Base-by-base conservation (phyloP, 208 protist species). In the Crithidia mellificae region DNA sequence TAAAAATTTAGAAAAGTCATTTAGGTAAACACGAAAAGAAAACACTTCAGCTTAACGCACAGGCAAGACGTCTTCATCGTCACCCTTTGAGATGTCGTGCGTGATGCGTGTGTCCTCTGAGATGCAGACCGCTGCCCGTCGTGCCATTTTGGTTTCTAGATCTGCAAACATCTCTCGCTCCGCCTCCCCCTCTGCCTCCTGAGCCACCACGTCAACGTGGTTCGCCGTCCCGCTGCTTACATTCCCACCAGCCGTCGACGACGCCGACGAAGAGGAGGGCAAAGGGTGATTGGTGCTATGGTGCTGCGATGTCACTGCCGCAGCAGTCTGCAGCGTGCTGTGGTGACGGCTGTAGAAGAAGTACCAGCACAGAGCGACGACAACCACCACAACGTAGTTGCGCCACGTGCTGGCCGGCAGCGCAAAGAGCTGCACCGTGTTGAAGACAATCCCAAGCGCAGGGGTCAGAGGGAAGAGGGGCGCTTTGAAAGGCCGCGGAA, bases 331-430 rank as follows among this genome's bases (percentile, higher is more conserved):
- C 59, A 67, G 19, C 6, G 53, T 62, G 24, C 57, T 54, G 61
- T 57, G 49, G n/a, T 68, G 61, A n/a, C 50, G 46, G 19, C 51
- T 62, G 38, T 68, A 57, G 20, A 68, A 44, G 22, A 68, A 67
- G 61, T 68, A 74, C 61, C 68, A 74, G 6, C 34, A 36, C 19
- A 74, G 34, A 6, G 68, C 41, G 25, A 68, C 27, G 49, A 39
- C 32, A 7, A 46, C 24, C 24, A 63, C 51, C 1, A 66, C 68
- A 3, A 39, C 25, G 53, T 54, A 62, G 61, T 63, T 74, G 61
- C 57, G 34, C 59, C 61, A 68, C 54, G 61, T 74, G 30, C 68
- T 66, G n/a, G n/a, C 5, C 2, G 68, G 61, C 2, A 68, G 44
- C 14, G 61, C 50, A 27, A 59, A 62, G 27, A 67, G 58, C 61